Conservation (phyloP, 345 rosid species). For the Ceriops decandra region DNA sequence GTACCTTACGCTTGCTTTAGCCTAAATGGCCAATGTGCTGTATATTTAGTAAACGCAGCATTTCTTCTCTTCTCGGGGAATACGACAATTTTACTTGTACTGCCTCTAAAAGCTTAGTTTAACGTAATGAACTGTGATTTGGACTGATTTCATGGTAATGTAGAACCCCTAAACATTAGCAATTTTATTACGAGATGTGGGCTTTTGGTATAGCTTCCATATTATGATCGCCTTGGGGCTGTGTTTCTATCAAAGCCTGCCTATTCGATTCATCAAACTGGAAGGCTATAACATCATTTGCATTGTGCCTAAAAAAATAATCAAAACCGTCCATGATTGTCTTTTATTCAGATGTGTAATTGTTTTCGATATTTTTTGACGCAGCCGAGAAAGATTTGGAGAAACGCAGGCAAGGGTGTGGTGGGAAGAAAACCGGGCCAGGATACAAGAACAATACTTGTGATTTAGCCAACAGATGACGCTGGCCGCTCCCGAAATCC, state of each 20-base stretch:
- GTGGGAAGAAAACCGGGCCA: constrained; percentile 95
- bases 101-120: no score
- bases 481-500: constrained; percentile 8
- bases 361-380: constrained; percentile 9
- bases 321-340: not conserved
- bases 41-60: not conserved
- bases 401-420: constrained; percentile 85
- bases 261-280: no score
- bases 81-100: not conserved
- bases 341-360: not conserved
- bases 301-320: not conserved
- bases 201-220: no score
- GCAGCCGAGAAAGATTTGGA: constrained; percentile 91
- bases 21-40: not conserved
- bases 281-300: no score
- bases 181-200: no score
- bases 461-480: constrained; percentile 32
- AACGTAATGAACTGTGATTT: no score
- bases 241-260: no score
- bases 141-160: no score
- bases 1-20: no score
- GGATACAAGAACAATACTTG: constrained; percentile 90
- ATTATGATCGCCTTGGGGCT: no score
- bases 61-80: not conserved
- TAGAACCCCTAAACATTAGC: no score